Conservation (phyloP, 495 filamentous ascomycete genomes). For the Aspergillus cristatus region DNA sequence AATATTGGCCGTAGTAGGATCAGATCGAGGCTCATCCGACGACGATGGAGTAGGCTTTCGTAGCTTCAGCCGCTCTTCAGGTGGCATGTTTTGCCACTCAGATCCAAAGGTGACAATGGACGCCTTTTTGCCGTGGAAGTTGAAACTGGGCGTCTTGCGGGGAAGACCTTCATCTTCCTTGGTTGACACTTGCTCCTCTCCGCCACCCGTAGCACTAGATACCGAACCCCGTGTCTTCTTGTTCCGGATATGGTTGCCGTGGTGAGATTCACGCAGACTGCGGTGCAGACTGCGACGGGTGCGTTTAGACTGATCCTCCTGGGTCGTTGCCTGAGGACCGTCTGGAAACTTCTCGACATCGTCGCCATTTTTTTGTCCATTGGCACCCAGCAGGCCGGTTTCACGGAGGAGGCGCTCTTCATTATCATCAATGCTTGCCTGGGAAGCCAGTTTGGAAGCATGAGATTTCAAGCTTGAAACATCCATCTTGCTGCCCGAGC, state of each 20-base stretch:
- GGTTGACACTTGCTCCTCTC: constrained; percentile 41
- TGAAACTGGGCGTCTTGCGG: constrained; percentile 78
- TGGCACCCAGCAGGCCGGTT: constrained; percentile 35
- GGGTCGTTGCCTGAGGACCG: constrained; percentile 24
- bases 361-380: constrained; percentile 24
- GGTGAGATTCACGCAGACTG: constrained; percentile 78
- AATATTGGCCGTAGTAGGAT: constrained; percentile 25
- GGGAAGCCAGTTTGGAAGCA: constrained; percentile 29
- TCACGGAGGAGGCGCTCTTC: constrained; percentile 44
- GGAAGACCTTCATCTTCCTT: constrained; percentile 57
- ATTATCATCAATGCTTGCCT: constrained; percentile 31
- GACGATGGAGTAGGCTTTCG: constrained; percentile 40
- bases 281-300: constrained; percentile 86
- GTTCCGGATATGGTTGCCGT: constrained; percentile 53
- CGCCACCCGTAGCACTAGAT: constrained; percentile 45
- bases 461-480: constrained; percentile 28
- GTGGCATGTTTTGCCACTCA: constrained; percentile 75
- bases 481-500: constrained; percentile 29
- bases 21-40: constrained; percentile 26
- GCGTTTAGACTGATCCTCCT: constrained; percentile 35
- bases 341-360: constrained; percentile 29
- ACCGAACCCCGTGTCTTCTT: constrained; percentile 69
- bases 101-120: constrained; percentile 90
- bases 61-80: constrained; percentile 62
- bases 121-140: constrained; percentile 95